Base-by-base conservation (phyloP, 208 protist species). In the Acanthamoeba healyi region DNA sequence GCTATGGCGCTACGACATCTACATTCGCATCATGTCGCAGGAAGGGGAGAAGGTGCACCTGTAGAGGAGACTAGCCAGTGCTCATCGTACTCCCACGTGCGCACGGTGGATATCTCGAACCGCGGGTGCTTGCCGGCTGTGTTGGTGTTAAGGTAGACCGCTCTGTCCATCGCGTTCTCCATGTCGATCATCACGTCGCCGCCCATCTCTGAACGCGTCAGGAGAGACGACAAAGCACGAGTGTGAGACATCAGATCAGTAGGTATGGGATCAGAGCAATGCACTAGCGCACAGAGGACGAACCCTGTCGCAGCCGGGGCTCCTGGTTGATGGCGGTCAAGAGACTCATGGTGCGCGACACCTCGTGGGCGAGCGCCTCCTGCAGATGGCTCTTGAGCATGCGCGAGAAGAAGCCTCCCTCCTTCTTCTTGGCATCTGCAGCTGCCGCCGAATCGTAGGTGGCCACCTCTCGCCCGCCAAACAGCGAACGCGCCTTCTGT, bases 401-500 rank as follows among this genome's bases (percentile, higher is more conserved):
- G 7, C 77, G 77, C n/a, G 77, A 54, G 44, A 86, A 86, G 77
- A 86, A 86, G 44, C 44, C 44, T 9, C 42, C 77, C 46, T 86
- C 42, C 46, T 86, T 86, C 77, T 86, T 86, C n/a, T 86, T 51
- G 40, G 77, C 40, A 72, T 24, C 63, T 26, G 54, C 54, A 12
- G 54, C 54, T 40, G 44, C 46, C 4, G 77, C 44, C 2, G 77
- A 44, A 40, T 86, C 77, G 44, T 86, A 86, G n/a, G 77, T 34
- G 29, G 46, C 38, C n/a, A 86, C 44, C 44, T 86, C 77, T 29
- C 46, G 40, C n/a, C 77, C 77, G n/a, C 77, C 77, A 24, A 86
- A 86, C 46, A 86, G 77, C 40, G 77, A 86, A 24, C 77, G 77
- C 77, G 77, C 77, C 77, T 86, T 86, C 46, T 86, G 77, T 22